These are phyloP conservation scores for Mrakia frigida DNA, from an alignment of 768 basidiomycete genomes.

Conservation along the genomic window DNA sequence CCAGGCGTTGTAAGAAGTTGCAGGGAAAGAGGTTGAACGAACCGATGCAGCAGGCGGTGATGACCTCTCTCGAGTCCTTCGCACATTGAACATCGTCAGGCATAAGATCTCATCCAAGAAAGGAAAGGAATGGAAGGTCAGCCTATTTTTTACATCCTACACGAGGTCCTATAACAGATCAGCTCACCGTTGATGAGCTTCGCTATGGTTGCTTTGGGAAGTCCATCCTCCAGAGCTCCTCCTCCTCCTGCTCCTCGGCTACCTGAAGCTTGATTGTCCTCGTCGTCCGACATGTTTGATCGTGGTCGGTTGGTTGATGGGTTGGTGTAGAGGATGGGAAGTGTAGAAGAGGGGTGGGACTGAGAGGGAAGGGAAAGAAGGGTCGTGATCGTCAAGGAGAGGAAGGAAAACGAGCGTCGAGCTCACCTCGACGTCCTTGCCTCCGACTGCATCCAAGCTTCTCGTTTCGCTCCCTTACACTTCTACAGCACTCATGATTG, in stretches of 20 bases:
- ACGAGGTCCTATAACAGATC: background rate
- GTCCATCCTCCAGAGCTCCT: constrained; percentile 19
- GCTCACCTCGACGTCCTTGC: too few relatives aligned
- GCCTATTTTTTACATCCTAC: background rate
- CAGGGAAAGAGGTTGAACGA: constrained; percentile 35
- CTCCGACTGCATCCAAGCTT: background rate
- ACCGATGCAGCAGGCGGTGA: constrained; percentile 99
- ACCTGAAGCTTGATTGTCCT: constrained; percentile 1
- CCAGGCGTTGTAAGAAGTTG: background rate
- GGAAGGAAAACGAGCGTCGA: too few relatives aligned
- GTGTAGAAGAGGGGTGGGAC: too few relatives aligned
- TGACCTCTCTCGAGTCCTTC: constrained; percentile 93
- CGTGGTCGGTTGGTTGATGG: too few relatives aligned
- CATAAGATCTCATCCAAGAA: constrained; percentile 63
- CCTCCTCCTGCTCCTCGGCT: constrained; percentile 1
- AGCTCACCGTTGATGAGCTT: constrained; percentile 86
- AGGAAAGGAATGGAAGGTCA: background rate
- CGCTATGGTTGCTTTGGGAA: constrained; percentile 94
- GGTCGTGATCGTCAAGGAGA: too few relatives aligned
- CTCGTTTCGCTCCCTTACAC: too few relatives aligned
- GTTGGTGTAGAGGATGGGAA: too few relatives aligned
- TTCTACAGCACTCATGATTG: too few relatives aligned
- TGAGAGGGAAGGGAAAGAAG: too few relatives aligned
- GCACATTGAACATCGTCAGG: constrained; percentile 81
- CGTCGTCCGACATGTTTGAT: constrained; percentile 6